Percentiles rank a stretch among this genome's conserved stretches.
Conservation (phyloP, 768 basidiomycete species). For the Auricularia sp. region DNA sequence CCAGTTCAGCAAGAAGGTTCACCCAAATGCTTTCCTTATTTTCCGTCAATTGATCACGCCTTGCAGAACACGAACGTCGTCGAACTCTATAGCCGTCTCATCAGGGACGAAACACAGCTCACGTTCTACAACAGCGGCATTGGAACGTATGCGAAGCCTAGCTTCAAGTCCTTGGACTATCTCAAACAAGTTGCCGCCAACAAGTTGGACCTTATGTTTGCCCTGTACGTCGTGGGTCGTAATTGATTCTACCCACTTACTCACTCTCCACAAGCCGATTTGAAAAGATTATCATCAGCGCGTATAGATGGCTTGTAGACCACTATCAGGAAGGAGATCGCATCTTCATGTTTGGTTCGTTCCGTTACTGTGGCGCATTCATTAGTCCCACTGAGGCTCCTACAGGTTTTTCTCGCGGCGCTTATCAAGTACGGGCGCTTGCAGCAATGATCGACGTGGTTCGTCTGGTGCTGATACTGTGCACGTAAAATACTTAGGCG, state of each 20-base stretch:
- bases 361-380: no score
- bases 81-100: slow-evolving; percentile 28
- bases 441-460: slow-evolving; percentile 34
- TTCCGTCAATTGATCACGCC: background rate
- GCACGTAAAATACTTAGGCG: no score
- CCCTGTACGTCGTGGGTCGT: slow-evolving; percentile 19
- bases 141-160: slow-evolving; percentile 24
- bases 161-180: slow-evolving; percentile 12
- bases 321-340: slow-evolving; percentile 27
- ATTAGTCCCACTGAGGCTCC: background rate
- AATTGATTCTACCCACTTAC: no score
- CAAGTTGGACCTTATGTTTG: slow-evolving; percentile 27
- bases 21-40: background rate
- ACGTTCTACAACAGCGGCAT: slow-evolving; percentile 34
- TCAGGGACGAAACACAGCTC: slow-evolving; percentile 25
- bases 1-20: slow-evolving; percentile 16
- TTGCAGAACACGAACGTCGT: slow-evolving; percentile 33
- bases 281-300: slow-evolving; percentile 23
- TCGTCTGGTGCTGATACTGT: background rate
- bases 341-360: slow-evolving; percentile 33
- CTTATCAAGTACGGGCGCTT: slow-evolving; percentile 33
- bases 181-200: slow-evolving; percentile 15
- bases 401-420: slow-evolving; percentile 38
- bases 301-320: slow-evolving; percentile 33
- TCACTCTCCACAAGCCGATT: slow-evolving; percentile 21